These are phyloP conservation scores for Trichophyton verrucosum DNA, from an alignment of 2,329 filamentous ascomycete species.

Conservation along the genomic window DNA sequence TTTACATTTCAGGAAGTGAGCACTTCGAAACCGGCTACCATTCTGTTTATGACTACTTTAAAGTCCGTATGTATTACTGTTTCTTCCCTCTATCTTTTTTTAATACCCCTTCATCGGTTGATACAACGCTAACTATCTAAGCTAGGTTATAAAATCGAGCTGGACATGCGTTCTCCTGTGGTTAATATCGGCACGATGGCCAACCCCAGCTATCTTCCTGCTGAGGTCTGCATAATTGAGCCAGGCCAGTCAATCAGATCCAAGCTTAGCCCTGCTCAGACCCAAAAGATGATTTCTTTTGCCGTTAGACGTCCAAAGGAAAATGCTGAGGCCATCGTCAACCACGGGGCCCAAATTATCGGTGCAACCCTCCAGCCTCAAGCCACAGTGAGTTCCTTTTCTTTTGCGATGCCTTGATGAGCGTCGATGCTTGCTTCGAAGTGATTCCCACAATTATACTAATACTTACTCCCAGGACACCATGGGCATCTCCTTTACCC, in stretches of 20 bases:
- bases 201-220: conserved; percentile 52
- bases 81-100: not conserved
- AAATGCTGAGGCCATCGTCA: conserved; percentile 56
- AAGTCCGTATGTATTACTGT: conserved; percentile 23
- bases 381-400: conserved; percentile 31
- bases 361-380: conserved; percentile 38
- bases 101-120: not conserved
- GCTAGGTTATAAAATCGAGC: conserved; percentile 27
- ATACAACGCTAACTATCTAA: conserved; percentile 5
- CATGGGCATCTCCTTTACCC: conserved; percentile 33
- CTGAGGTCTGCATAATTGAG: conserved; percentile 52
- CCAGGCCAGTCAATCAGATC: conserved; percentile 52
- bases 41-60: conserved; percentile 42
- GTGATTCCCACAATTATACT: not conserved
- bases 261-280: conserved; percentile 50
- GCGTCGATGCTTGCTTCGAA: too few species aligned
- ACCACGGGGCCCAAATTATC: conserved; percentile 43
- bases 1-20: conserved; percentile 34
- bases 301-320: conserved; percentile 54
- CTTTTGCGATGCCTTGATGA: not conserved
- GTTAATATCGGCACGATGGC: conserved; percentile 51
- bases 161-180: conserved; percentile 41
- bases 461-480: conserved; percentile 8
- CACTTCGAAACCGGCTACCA: conserved; percentile 29
- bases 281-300: conserved; percentile 56